These are phyloP conservation scores for Fusarium torreyae DNA, from an alignment of 2,329 filamentous ascomycete genomes.

Conservation along the genomic window DNA sequence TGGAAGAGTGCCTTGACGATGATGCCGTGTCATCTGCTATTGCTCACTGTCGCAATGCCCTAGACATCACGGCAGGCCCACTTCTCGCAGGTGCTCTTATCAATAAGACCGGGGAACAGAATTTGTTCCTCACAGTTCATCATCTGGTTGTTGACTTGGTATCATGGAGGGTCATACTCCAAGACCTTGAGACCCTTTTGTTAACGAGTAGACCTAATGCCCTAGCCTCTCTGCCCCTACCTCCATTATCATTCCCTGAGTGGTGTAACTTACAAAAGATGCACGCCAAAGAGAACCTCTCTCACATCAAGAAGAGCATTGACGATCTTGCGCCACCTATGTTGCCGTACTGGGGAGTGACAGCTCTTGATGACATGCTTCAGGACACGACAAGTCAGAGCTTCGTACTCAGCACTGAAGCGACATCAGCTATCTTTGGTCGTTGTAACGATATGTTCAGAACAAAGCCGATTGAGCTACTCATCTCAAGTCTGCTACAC, in stretches of 20 bases:
- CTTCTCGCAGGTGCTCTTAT: not conserved
- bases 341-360: conserved; percentile 12
- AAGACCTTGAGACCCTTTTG: conserved; percentile 21
- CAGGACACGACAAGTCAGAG: not conserved
- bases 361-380: not conserved
- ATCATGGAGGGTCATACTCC: conserved; percentile 33
- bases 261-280: conserved; percentile 9
- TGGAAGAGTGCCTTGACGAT: not conserved
- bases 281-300: not conserved
- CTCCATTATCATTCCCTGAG: not conserved
- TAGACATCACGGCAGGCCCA: conserved; percentile 1
- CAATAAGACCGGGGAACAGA: not conserved
- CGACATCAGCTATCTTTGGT: conserved; percentile 10
- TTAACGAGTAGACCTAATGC: not conserved
- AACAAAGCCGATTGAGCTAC: conserved; percentile 26
- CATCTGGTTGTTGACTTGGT: conserved; percentile 39
- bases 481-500: conserved; percentile 46
- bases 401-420: conserved; percentile 15
- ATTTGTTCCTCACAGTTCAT: conserved; percentile 11
- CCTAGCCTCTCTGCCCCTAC: not conserved
- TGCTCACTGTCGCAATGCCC: not conserved
- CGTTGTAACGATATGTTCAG: conserved; percentile 14
- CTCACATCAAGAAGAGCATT: not conserved
- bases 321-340: not conserved
- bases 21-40: not conserved